phyloP scores from a whole-genome alignment of 2,329 filamentous ascomycete genomes.

The Tolypocladium capitatum region DNA sequence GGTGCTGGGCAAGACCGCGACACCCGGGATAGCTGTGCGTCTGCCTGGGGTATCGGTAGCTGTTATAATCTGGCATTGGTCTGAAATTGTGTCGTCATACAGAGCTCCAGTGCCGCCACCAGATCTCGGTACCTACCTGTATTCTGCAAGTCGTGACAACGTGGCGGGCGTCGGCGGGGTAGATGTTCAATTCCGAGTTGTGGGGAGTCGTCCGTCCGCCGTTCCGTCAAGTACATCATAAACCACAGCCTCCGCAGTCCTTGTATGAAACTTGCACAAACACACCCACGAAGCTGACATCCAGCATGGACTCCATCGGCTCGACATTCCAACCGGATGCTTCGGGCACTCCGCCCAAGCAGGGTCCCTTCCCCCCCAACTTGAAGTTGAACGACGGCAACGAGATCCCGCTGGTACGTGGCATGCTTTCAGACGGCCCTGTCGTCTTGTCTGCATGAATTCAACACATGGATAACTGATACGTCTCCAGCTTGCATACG shows the following conservation, averaged over 20 bases:
- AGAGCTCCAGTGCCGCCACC: background rate
- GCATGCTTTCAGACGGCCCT: background rate
- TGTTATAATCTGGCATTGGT: background rate
- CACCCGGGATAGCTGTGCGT: background rate
- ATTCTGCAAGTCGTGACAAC: background rate
- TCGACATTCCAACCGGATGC: conserved; percentile 25
- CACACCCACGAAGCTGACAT: background rate
- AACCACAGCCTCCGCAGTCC: background rate
- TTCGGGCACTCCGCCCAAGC: conserved; percentile 26
- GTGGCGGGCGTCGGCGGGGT: background rate
- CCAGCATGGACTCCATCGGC: conserved; percentile 29
- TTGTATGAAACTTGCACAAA: background rate
- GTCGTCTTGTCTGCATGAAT: no score
- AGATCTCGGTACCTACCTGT: no score
- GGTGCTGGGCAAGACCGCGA: background rate
- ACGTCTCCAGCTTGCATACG: conserved; percentile 47
- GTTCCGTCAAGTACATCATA: background rate
- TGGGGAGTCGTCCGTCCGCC: no score
- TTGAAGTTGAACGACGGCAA: conserved; percentile 64
- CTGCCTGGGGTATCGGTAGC: background rate
- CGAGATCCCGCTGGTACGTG: conserved; percentile 52
- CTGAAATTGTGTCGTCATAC: no score
- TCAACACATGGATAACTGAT: background rate
- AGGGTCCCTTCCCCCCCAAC: conserved; percentile 32
- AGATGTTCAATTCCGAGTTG: background rate